A percentile compares a stretch with the other conserved stretches of the same genome.
Evolutionary conservation across 257 asterid species (phyloP).

Genomic region (Primulina eburnea): DNA sequence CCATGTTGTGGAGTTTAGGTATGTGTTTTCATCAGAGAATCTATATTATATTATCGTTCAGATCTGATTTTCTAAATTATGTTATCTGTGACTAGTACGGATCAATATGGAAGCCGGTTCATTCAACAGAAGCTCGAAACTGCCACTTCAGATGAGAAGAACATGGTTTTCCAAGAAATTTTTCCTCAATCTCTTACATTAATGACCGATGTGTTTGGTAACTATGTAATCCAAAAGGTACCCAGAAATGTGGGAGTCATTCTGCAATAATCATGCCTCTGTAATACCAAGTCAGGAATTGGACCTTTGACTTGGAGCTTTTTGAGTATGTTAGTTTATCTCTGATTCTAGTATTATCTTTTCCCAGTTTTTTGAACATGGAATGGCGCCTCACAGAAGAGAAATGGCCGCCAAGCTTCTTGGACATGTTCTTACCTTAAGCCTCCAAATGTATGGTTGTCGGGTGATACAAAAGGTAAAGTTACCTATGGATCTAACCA

Average conservation of each 20-base stretch:
- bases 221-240: conserved; percentile 96
- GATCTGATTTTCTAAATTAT: conserved; percentile 23
- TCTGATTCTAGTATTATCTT: conserved; percentile 21
- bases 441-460: conserved; percentile 99
- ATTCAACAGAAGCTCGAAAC: conserved; percentile 97
- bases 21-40: not conserved
- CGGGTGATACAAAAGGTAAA: conserved; percentile 95
- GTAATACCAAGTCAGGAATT: conserved; percentile 1
- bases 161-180: conserved; percentile 87
- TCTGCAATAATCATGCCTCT: conserved; percentile 6
- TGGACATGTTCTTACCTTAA: conserved; percentile 78
- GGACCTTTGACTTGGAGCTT: conserved; percentile 20
- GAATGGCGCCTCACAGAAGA: conserved; percentile 82
- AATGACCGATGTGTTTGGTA: conserved; percentile 96
- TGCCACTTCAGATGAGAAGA: conserved; percentile 81
- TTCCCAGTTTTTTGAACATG: conserved; percentile 89
- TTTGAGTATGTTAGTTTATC: conserved; percentile 8
- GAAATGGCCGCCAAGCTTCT: conserved; percentile 77
- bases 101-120: conserved; percentile 97
- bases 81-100: conserved; percentile 50
- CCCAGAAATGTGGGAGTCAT: not conserved
- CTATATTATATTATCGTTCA: conserved; percentile 12
- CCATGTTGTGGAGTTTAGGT: conserved; percentile 97
- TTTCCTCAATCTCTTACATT: conserved; percentile 80
- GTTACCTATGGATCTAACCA: conserved; percentile 1